These are phyloP conservation scores for Mortierella sp. DNA, from an alignment of 371 early-diverging fungal genomes.

Conservation along the genomic window DNA sequence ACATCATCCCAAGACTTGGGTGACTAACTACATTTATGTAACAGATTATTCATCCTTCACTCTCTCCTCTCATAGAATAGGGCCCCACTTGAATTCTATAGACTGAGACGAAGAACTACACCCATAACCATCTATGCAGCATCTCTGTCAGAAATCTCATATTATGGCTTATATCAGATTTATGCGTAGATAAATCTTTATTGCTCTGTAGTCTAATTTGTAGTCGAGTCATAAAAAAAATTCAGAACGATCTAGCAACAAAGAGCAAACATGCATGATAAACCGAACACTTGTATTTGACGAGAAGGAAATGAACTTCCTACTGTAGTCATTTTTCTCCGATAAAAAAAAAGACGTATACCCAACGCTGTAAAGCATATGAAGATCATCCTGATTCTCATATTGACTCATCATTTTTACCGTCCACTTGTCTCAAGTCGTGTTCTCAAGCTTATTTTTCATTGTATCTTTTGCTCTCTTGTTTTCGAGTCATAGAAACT, in stretches of 20 bases:
- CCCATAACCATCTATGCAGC: too few species aligned
- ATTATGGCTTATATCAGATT: too few species aligned
- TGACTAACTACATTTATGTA: too few species aligned
- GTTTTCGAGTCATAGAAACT: conserved; percentile 8
- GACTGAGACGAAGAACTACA: too few species aligned
- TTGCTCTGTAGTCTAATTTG: neutral
- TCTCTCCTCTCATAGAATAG: too few species aligned
- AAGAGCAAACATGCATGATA: neutral
- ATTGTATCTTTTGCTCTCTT: too few species aligned
- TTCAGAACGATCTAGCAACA: neutral
- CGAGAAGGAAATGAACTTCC: too few species aligned
- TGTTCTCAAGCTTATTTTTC: neutral
- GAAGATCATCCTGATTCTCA: neutral
- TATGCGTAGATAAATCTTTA: neutral
- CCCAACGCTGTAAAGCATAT: neutral
- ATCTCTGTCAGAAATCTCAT: too few species aligned
- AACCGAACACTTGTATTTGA: neutral
- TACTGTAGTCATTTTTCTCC: too few species aligned
- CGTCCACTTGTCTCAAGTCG: neutral
- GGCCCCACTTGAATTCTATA: too few species aligned
- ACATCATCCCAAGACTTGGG: too few species aligned
- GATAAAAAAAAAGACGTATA: neutral
- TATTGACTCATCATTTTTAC: conserved; percentile 6
- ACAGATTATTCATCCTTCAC: too few species aligned
- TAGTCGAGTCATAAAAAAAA: conserved; percentile 3